These are phyloP conservation scores for Fraxinus platypoda DNA, from an alignment of 305 asterid genomes.

Conservation along the genomic window DNA sequence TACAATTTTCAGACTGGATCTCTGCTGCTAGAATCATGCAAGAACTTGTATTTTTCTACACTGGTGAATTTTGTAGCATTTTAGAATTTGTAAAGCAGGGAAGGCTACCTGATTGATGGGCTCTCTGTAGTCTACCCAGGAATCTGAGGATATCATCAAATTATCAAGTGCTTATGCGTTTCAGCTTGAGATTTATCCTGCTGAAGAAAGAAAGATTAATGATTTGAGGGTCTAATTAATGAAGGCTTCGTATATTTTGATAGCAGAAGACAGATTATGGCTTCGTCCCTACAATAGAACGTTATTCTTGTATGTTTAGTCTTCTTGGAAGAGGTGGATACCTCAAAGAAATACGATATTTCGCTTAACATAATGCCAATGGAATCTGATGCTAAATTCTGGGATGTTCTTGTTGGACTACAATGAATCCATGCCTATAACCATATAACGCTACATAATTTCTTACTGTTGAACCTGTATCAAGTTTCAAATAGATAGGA, in stretches of 20 bases:
- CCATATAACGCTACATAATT: constrained; percentile 30
- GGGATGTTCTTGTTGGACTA: constrained; percentile 41
- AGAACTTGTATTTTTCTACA: not conserved
- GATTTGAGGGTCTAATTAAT: constrained; percentile 25
- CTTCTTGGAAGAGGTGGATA: constrained; percentile 58
- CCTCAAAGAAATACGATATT: constrained; percentile 58
- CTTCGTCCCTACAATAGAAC: constrained; percentile 36
- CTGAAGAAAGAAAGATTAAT: not conserved
- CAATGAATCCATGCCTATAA: constrained; percentile 33
- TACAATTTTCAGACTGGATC: not conserved
- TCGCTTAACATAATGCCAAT: constrained; percentile 42
- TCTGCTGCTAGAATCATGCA: not conserved
- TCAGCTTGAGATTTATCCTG: not conserved
- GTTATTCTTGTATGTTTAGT: constrained; percentile 53
- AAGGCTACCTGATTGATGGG: not conserved
- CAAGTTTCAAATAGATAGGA: constrained; percentile 41
- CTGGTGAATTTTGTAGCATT: not conserved
- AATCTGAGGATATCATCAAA: not conserved
- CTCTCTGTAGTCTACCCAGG: not conserved
- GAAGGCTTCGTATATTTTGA: constrained; percentile 50
- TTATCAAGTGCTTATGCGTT: not conserved
- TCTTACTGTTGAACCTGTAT: constrained; percentile 47
- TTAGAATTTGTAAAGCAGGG: not conserved
- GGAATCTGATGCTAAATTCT: constrained; percentile 47
- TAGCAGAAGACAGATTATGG: constrained; percentile 35